Base-by-base conservation (phyloP, 352 stramenopile genomes). In the Pythium brachiatum region DNA sequence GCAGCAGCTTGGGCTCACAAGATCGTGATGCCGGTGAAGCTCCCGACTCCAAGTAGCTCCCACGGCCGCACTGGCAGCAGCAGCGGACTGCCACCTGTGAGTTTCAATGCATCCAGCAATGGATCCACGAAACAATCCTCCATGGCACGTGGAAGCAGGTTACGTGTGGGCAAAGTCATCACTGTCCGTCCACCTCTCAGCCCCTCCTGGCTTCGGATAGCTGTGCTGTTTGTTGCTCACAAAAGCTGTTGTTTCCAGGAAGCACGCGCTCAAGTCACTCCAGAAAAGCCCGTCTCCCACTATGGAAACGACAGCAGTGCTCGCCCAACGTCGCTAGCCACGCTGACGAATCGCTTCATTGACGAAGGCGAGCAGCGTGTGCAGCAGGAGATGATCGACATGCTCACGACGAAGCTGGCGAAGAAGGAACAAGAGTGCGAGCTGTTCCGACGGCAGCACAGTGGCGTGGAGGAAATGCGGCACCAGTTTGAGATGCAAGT, bases 371-470 rank as follows among this genome's bases (percentile, higher is more conserved):
- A 90, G 56, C 57, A 60, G 9, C 72, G 79, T 50, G 72, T 89
- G 31, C 77, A 87, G 53, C 68, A 86, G 5, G 74, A 86, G 57
- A 73, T 89, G 9, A 70, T 86, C 15, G 78, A 90, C 54, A 81
- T 90, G 68, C 75, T 90, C 20, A 81, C 75, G 0, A 54, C 64
- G 32, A 86, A 86, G 20, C 64, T 90, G 25, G 76, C 78, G 0
- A 85, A 86, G 59, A 83, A 83, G 26, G 81, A 89, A 54, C 82
- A 84, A 47, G 79, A 89, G 53, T 70, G 67, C 20, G 81, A 90
- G 39, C 64, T 74, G 26, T 55, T 81, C 23, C 74, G 74, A 27
- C 65, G 64, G 3, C 80, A 86, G 44, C 70, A 78, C 18, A 32
- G 58, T 13, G 44, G 25, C 0, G 13, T 66, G 9, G 58, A 66